Conservation (phyloP, 164 flowering plant species). For the Berberis vulgaris region DNA sequence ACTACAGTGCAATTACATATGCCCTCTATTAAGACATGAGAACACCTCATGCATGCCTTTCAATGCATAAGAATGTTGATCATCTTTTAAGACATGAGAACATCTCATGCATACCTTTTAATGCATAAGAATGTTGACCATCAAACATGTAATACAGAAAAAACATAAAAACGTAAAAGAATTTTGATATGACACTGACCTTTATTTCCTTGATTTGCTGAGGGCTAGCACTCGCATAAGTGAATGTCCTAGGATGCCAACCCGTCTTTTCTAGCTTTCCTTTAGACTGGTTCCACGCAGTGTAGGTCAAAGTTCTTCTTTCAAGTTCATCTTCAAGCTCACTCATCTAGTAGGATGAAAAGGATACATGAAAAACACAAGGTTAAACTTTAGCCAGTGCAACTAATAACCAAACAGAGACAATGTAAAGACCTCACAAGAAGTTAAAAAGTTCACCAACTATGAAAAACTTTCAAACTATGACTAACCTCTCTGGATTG, state of each 20-base stretch:
- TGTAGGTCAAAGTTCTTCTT: slow-evolving; percentile 80
- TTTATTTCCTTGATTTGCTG: slow-evolving; percentile 32
- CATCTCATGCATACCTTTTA: no score
- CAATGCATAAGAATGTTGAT: no score
- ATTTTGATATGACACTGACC: neutral
- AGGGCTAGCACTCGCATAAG: slow-evolving; percentile 46
- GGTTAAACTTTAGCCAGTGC: neutral
- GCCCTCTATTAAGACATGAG: no score
- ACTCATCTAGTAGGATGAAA: slow-evolving; percentile 38
- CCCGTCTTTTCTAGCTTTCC: slow-evolving; percentile 37
- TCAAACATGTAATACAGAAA: neutral
- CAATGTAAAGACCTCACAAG: no score
- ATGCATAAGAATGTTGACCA: neutral
- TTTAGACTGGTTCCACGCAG: slow-evolving; percentile 66
- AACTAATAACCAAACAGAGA: no score
- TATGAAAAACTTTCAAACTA: no score
- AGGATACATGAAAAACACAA: neutral
- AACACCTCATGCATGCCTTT: no score
- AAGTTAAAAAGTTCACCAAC: no score
- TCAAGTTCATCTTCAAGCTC: slow-evolving; percentile 75
- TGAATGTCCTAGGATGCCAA: slow-evolving; percentile 89
- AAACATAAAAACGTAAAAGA: neutral
- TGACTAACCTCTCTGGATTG: no score
- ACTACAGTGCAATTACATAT: no score
- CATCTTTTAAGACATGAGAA: no score